These are phyloP conservation scores for Candida neerlandica DNA, from an alignment of 1,139 yeast genomes.

Conservation along the genomic window DNA sequence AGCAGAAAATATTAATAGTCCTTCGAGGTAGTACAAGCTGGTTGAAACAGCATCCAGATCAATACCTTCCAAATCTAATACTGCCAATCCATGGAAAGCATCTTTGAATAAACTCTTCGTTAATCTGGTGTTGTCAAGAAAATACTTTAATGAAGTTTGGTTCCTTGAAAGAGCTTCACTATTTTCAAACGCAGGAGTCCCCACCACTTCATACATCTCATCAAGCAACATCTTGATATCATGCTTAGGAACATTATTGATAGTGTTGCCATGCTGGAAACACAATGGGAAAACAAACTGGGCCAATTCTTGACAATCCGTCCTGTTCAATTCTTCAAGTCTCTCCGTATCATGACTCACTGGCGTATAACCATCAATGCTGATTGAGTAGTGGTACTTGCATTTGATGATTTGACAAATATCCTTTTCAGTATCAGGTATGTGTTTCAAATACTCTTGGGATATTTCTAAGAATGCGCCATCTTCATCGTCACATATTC, in stretches of 20 bases:
- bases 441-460: conserved; percentile 53
- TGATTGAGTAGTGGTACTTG: conserved; percentile 67
- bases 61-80: conserved; percentile 22
- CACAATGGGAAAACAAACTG: conserved; percentile 66
- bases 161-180: conserved; percentile 44
- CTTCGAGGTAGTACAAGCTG: conserved; percentile 78
- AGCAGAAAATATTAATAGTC: conserved; percentile 63
- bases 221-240: conserved; percentile 78
- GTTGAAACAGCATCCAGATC: conserved; percentile 25
- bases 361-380: conserved; percentile 60
- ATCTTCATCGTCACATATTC: conserved; percentile 65
- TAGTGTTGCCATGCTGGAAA: conserved; percentile 56
- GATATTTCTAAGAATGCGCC: conserved; percentile 66
- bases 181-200: conserved; percentile 56
- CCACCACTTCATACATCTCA: conserved; percentile 69
- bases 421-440: conserved; percentile 52
- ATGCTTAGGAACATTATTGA: conserved; percentile 57
- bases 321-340: conserved; percentile 32
- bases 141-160: conserved; percentile 47
- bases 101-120: conserved; percentile 53
- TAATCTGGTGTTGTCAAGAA: conserved; percentile 50
- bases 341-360: conserved; percentile 65
- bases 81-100: conserved; percentile 58
- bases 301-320: conserved; percentile 59
- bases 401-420: conserved; percentile 78